These are phyloP conservation scores for Citrus glauca DNA, from an alignment of 345 rosid genomes.

Conservation along the genomic window DNA sequence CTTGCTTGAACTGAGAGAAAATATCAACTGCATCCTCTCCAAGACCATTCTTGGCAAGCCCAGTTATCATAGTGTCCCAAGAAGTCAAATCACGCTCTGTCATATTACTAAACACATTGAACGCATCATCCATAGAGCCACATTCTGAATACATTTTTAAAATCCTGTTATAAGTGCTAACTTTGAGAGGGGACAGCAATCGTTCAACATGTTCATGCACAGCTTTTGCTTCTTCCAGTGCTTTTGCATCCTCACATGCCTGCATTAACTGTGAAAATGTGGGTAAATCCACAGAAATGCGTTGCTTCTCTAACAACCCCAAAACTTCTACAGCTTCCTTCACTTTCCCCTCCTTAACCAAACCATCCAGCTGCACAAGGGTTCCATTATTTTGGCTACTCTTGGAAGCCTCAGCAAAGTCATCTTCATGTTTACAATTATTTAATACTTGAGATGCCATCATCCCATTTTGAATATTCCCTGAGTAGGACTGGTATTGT, in stretches of 20 bases:
- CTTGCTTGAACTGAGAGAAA: conserved; percentile 56
- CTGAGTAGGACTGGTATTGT: conserved; percentile 7
- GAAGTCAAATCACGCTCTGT: conserved; percentile 43
- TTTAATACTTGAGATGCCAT: conserved; percentile 8
- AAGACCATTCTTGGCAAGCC: conserved; percentile 66
- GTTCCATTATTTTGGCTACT: conserved; percentile 10
- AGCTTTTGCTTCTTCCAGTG: conserved; percentile 54
- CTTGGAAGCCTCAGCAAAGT: conserved; percentile 21
- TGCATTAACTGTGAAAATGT: conserved; percentile 45
- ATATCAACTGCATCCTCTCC: conserved; percentile 86
- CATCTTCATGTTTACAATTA: conserved; percentile 17
- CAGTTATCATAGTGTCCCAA: conserved; percentile 60
- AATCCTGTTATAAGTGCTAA: conserved; percentile 40
- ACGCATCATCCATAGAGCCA: conserved; percentile 48
- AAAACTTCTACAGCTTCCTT: conserved; percentile 53
- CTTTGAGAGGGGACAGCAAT: conserved; percentile 28
- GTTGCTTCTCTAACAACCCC: conserved; percentile 35
- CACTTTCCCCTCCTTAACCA: conserved; percentile 52
- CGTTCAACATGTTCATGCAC: conserved; percentile 46
- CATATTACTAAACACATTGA: conserved; percentile 51
- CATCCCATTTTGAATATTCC: background rate
- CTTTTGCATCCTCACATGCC: conserved; percentile 59
- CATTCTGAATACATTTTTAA: conserved; percentile 71
- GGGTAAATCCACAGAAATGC: conserved; percentile 42
- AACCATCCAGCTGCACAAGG: conserved; percentile 46